Evolutionary conservation across 805 yeast genomes (phyloP), one percentile per base, ranked within the genome.

Genomic region (Saturnispora quitensis): DNA sequence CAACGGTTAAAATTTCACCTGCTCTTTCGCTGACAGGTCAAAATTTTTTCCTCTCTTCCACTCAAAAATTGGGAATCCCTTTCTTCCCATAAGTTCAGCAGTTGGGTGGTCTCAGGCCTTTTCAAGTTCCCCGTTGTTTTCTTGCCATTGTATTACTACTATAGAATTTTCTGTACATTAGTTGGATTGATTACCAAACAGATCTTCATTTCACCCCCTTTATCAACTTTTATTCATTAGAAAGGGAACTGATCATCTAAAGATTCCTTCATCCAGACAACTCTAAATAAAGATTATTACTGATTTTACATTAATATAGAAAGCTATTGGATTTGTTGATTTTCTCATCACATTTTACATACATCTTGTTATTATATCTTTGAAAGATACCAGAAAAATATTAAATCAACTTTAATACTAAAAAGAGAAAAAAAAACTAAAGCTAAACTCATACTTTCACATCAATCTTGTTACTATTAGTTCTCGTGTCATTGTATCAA

Each of bases 401-500:
- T 24, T 22, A 24, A 45, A 17, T 22, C n/a, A 22, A 27, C 20
- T 9, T 17, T 9, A 25, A 28, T 43, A 27, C 13, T n/a, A 18
- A 25, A 33, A 27, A 36, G 38, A 36, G 27, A 10, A 38, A 15
- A 25, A 38, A 45, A 34, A 35, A 22, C 2, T 13, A 24, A 38
- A 47, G 27, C 36, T 40, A 24, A 40, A 22, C 44, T 24, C 20
- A 20, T 43, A 38, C 15, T 38, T 38, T 10, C 22, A 38, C 15
- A 31, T 35, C 36, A 25, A 34, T 24, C 43, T 36, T 50, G 52
- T 50, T 38, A 50, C 25, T 44, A 50, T 50, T 50, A 50, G 52
- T 27, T 44, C 38, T 25, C 25, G 24, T 47, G 50, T 43, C 47
- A 48, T 48, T 48, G 51, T 44, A 38, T 50, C 45, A 44, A 36